phyloP scores from a whole-genome alignment of 2,329 filamentous ascomycete genomes.

The Sphaceloma murrayae region DNA sequence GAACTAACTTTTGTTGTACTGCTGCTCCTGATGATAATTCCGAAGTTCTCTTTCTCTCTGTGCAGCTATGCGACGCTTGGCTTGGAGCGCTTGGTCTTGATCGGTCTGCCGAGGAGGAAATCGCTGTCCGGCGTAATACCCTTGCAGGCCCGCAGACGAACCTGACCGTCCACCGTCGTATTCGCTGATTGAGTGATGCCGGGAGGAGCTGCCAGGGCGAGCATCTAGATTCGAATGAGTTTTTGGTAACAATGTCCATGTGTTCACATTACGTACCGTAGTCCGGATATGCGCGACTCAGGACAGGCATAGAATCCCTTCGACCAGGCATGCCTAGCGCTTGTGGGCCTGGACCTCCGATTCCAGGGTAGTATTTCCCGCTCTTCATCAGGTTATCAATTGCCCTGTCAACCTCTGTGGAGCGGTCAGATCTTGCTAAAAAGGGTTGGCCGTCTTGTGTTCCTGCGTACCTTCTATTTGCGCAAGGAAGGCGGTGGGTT shows the following conservation, averaged over 20 bases:
- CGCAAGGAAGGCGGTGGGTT: constrained; percentile 67
- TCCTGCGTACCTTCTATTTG: constrained; percentile 90
- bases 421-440: too few relatives aligned
- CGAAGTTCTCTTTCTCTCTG: constrained; percentile 98
- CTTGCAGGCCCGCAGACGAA: constrained; percentile 71
- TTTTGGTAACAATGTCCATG: constrained; percentile 15
- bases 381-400: constrained; percentile 95
- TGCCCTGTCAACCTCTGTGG: constrained; percentile 83
- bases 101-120: constrained; percentile 83
- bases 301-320: constrained; percentile 68
- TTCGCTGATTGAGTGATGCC: constrained; percentile 78
- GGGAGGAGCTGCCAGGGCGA: constrained; percentile 58
- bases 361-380: constrained; percentile 67
- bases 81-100: constrained; percentile 97
- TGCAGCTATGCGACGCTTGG: constrained; percentile 97
- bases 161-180: constrained; percentile 68
- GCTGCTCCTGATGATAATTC: constrained; percentile 99
- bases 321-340: constrained; percentile 49
- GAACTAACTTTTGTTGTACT: constrained; percentile 99
- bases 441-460: too few relatives aligned
- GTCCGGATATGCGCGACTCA: constrained; percentile 48
- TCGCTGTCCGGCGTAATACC: constrained; percentile 88
- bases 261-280: constrained; percentile 47
- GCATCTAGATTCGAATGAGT: constrained; percentile 41
- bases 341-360: constrained; percentile 26